phyloP scores from a whole-genome alignment of 441 rosid species.

The Eruca vesicaria region DNA sequence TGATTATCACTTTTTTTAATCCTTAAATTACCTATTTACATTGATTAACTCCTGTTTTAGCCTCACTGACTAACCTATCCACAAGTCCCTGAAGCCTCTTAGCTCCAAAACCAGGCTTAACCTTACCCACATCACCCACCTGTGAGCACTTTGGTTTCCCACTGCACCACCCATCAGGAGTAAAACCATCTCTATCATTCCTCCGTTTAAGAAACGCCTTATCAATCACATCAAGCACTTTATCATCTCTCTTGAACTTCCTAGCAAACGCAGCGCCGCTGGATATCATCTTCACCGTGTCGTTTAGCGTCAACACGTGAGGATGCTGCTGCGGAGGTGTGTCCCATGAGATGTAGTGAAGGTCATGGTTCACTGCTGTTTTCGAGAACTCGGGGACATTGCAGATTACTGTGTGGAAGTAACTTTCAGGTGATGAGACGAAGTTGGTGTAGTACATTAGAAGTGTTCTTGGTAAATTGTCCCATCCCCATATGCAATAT shows the following conservation, averaged over 20 bases:
- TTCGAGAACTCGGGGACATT: conserved; percentile 73
- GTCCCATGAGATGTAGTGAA: conserved; percentile 90
- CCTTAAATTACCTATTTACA: not conserved
- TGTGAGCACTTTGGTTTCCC: conserved; percentile 58
- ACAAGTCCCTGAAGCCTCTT: conserved; percentile 57
- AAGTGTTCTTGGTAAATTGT: conserved; percentile 78
- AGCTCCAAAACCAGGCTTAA: conserved; percentile 78
- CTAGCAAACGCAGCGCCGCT: conserved; percentile 81
- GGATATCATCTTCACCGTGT: conserved; percentile 49
- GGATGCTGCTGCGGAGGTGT: conserved; percentile 84
- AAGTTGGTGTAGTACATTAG: conserved; percentile 93
- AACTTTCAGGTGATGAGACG: conserved; percentile 91
- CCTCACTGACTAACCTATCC: conserved; percentile 40
- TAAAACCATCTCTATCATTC: conserved; percentile 42
- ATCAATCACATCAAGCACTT: conserved; percentile 64
- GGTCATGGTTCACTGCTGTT: conserved; percentile 77
- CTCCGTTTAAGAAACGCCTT: conserved; percentile 58
- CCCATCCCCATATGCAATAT: conserved; percentile 91
- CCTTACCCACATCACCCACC: conserved; percentile 52
- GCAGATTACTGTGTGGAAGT: conserved; percentile 93
- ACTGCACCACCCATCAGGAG: conserved; percentile 91
- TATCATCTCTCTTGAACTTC: conserved; percentile 55
- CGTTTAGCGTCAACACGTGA: conserved; percentile 54
- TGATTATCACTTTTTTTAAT: not conserved
- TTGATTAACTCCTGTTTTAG: not conserved